Evolutionary conservation across 2,329 filamentous ascomycete species (phyloP), one percentile per base, ranked within the genome.

Genomic region (Cercospora berteroae): DNA sequence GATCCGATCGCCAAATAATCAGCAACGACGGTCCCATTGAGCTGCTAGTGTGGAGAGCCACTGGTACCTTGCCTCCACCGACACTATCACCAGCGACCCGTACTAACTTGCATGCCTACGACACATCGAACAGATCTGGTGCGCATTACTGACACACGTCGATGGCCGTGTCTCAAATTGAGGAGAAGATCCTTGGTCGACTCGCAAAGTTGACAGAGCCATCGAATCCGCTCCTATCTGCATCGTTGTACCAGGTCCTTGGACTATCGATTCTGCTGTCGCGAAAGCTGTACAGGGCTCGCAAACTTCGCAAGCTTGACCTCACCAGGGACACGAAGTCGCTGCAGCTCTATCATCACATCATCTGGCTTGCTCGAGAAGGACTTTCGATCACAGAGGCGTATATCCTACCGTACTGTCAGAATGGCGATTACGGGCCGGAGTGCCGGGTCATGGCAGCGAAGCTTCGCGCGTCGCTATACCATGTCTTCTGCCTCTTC

Each of bases 131-230:
- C 33, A 25, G 18, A 39, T 42, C 29, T 39, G 48, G 36, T 59
- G 39, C 63, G 62, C 57, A 23, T 12, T 58, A 58, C 59, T 48
- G 59, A 64, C 57, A 31, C 63, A 63, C 52, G 67, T 72, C 70
- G 79, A 99, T 98, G 95, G 95, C 95, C 82, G 95, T 94, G 78
- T 95, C 93, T 69, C 93, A 97, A 81, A 93, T 98, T 70, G 95
- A 99, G 80, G 94, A 97, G 82, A 99, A 98, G 82, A 97, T 96
- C 81, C 86, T 99, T 76, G 93, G 93, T 81, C 90, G 89, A 77
- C 89, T 97, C 78, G 94, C 95, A 78, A 91, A 89, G 80, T 86
- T 89, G 69, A 93, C 93, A 73, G 89, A 90, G 77, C 83, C 86
- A 68, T 89, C 92, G 73, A 95, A 94, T 76, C 89, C 91, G 3